Conservation (phyloP, 176 grass and related monocot species). For the Tillandsia leiboldiana region DNA sequence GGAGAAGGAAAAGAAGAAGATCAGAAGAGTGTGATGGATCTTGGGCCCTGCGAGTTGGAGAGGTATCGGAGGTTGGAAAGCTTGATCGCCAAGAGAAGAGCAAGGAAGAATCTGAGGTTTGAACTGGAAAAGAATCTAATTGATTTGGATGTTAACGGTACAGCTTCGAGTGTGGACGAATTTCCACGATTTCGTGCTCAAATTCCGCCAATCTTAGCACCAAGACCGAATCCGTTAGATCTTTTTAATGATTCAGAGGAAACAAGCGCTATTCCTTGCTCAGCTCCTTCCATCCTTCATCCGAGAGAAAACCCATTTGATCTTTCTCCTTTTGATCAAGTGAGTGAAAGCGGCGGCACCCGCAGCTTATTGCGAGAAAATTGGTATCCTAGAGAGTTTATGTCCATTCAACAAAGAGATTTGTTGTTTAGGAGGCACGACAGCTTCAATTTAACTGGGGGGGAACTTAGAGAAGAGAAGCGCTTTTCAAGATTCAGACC, state of each 20-base stretch:
- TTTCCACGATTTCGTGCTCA: slow-evolving; percentile 40
- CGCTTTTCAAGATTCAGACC: slow-evolving; percentile 45
- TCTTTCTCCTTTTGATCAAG: slow-evolving; percentile 40
- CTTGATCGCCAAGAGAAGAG: slow-evolving; percentile 71
- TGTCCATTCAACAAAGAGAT: slow-evolving; percentile 36
- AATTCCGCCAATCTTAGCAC: slow-evolving; percentile 45
- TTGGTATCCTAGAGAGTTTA: slow-evolving; percentile 25
- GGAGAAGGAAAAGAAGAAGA: slow-evolving; percentile 61
- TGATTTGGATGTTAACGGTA: slow-evolving; percentile 24
- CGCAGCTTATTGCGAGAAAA: slow-evolving; percentile 24
- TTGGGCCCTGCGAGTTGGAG: slow-evolving; percentile 86
- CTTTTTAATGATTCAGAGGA: slow-evolving; percentile 51
- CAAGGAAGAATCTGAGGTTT: slow-evolving; percentile 72
- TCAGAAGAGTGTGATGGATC: slow-evolving; percentile 89
- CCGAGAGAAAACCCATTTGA: slow-evolving; percentile 70
- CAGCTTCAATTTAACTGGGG: slow-evolving; percentile 59
- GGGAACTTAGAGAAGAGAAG: slow-evolving; percentile 36
- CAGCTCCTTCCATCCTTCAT: slow-evolving; percentile 75
- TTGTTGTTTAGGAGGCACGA: slow-evolving; percentile 62
- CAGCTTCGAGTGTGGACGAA: slow-evolving; percentile 33
- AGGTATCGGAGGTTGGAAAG: slow-evolving; percentile 87
- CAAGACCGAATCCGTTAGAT: slow-evolving; percentile 78
- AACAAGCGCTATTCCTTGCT: slow-evolving; percentile 46
- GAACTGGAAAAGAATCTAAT: slow-evolving; percentile 45
- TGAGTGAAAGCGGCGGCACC: slow-evolving; percentile 20